phyloP scores from a whole-genome alignment of 2,329 filamentous ascomycete species.

The Claviceps purpurea region DNA sequence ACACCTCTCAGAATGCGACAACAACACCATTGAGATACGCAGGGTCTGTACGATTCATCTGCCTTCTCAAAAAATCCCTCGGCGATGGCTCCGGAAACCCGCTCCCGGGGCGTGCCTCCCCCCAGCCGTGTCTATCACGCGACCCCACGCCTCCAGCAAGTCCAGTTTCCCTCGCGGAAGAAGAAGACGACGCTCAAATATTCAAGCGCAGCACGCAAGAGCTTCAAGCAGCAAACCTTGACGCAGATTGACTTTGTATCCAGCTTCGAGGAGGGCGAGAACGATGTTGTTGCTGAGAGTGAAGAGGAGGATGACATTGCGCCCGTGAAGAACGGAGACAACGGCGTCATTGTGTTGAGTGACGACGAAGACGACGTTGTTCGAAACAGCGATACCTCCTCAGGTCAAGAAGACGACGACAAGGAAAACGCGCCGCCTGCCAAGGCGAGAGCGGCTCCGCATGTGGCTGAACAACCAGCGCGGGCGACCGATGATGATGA shows the following conservation, averaged over 20 bases:
- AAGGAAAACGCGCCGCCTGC: conserved; percentile 9
- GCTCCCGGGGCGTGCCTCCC: conserved; percentile 23
- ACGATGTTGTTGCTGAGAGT: conserved; percentile 12
- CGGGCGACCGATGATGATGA: conserved; percentile 7
- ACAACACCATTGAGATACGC: too few relatives aligned
- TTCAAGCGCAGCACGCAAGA: conserved; percentile 14
- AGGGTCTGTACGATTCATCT: too few relatives aligned
- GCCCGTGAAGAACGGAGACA: conserved; percentile 16
- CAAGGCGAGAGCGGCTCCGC: neutral
- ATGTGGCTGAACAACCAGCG: neutral
- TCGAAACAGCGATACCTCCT: neutral
- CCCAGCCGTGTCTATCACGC: conserved; percentile 26
- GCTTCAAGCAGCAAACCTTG: conserved; percentile 27
- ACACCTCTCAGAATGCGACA: too few relatives aligned
- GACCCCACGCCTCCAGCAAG: conserved; percentile 23
- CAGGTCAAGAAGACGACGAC: neutral
- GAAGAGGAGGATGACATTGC: conserved; percentile 13
- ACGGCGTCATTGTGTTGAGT: conserved; percentile 11
- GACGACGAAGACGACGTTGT: conserved; percentile 13
- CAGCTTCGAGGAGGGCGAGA: conserved; percentile 18
- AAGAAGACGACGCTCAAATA: conserved; percentile 21
- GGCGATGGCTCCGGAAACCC: conserved; percentile 17
- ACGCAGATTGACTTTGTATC: conserved; percentile 29
- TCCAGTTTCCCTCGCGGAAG: conserved; percentile 23
- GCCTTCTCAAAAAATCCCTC: too few relatives aligned